Conservation (phyloP, 1,139 yeast species). For the Candida neerlandica region DNA sequence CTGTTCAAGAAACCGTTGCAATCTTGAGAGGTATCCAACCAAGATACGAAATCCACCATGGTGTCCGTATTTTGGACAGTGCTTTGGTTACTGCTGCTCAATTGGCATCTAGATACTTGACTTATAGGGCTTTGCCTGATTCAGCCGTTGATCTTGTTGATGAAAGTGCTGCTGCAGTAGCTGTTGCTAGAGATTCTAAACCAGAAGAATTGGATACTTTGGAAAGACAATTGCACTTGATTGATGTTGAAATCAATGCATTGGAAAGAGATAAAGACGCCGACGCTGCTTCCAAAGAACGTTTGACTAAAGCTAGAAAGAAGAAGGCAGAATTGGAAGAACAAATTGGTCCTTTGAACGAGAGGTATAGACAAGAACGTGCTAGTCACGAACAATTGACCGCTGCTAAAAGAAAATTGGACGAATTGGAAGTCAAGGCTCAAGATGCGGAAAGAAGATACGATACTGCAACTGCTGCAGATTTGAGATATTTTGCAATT, state of each 20-base stretch:
- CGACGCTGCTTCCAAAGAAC: constrained; percentile 82
- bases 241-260: constrained; percentile 96
- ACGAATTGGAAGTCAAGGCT: constrained; percentile 90
- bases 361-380: constrained; percentile 83
- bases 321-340: constrained; percentile 85
- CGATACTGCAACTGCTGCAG: constrained; percentile 94
- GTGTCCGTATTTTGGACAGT: constrained; percentile 93
- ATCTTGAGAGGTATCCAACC: constrained; percentile 95
- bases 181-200: constrained; percentile 96
- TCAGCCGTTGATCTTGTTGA: constrained; percentile 97
- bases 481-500: constrained; percentile 92
- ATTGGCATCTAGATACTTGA: constrained; percentile 89
- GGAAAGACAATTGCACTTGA: constrained; percentile 87
- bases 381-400: constrained; percentile 91
- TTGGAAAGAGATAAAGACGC: constrained; percentile 94
- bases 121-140: constrained; percentile 95
- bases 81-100: constrained; percentile 96
- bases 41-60: constrained; percentile 96
- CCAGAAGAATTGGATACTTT: constrained; percentile 95
- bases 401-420: constrained; percentile 84
- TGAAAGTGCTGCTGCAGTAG: constrained; percentile 96
- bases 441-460: constrained; percentile 96
- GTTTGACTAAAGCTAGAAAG: constrained; percentile 76
- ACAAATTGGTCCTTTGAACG: constrained; percentile 81
- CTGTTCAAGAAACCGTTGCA: constrained; percentile 90